Evolutionary conservation across 768 basidiomycete species (phyloP).

Genomic region (Leccinum longicurvipes): DNA sequence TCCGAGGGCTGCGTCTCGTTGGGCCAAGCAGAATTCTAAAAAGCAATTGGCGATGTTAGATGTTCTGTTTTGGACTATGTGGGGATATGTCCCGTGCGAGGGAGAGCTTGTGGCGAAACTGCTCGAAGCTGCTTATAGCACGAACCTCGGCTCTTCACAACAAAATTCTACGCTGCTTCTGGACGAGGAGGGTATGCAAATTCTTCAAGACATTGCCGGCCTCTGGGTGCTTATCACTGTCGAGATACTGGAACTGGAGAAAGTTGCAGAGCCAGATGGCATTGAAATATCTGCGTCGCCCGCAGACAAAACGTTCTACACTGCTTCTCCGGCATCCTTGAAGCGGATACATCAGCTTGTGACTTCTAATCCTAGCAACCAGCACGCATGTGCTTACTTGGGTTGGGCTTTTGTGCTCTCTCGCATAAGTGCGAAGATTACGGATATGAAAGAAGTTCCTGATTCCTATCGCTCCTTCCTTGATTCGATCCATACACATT

Average conservation of each 20-base stretch:
- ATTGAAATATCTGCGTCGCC: slow-evolving; percentile 55
- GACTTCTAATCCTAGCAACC: slow-evolving; percentile 53
- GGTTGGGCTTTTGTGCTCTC: slow-evolving; percentile 86
- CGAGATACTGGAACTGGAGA: slow-evolving; percentile 80
- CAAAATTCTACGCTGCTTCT: slow-evolving; percentile 60
- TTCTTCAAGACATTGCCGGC: slow-evolving; percentile 64
- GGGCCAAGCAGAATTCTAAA: slow-evolving; percentile 70
- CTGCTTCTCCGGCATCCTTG: slow-evolving; percentile 59
- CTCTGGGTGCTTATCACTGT: slow-evolving; percentile 78
- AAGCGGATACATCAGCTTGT: slow-evolving; percentile 67
- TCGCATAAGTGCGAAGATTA: slow-evolving; percentile 47
- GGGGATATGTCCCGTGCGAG: slow-evolving; percentile 65
- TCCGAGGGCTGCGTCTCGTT: slow-evolving; percentile 56
- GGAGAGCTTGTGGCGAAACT: slow-evolving; percentile 62
- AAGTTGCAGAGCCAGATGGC: slow-evolving; percentile 48
- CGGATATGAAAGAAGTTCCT: slow-evolving; percentile 50
- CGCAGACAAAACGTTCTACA: slow-evolving; percentile 49
- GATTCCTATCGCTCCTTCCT: slow-evolving; percentile 54
- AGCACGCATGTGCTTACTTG: slow-evolving; percentile 68
- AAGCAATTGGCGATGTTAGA: slow-evolving; percentile 83
- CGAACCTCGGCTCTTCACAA: slow-evolving; percentile 64
- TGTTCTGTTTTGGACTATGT: slow-evolving; percentile 87
- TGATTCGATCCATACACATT: slow-evolving; percentile 44
- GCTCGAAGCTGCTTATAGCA: slow-evolving; percentile 60
- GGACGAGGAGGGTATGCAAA: slow-evolving; percentile 68